Conservation (phyloP, 1,139 yeast species). For the Saccharomyces hybrid region DNA sequence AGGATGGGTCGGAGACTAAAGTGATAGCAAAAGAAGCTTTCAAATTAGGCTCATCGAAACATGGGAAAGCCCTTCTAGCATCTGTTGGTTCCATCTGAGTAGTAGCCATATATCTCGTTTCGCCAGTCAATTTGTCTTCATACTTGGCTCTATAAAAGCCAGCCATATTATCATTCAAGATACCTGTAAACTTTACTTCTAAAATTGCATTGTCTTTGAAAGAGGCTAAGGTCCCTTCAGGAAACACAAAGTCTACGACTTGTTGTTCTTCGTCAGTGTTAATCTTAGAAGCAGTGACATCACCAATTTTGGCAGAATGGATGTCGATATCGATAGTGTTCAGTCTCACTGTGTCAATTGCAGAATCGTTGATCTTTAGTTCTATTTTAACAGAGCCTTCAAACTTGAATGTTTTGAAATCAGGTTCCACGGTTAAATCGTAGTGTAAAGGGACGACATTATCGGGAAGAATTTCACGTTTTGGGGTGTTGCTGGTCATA, state of each 20-base stretch:
- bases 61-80: constrained; percentile 80
- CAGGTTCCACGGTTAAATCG: constrained; percentile 64
- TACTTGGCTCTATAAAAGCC: constrained; percentile 79
- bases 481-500: constrained; percentile 1
- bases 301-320: constrained; percentile 43
- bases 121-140: constrained; percentile 50
- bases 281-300: constrained; percentile 28
- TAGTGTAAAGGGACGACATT: constrained; percentile 70
- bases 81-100: constrained; percentile 86
- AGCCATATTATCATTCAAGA: constrained; percentile 67
- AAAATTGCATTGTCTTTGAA: constrained; percentile 37
- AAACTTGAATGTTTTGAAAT: constrained; percentile 62
- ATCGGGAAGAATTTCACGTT: constrained; percentile 62
- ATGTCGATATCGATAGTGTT: constrained; percentile 62
- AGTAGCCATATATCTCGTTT: constrained; percentile 58
- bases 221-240: constrained; percentile 37
- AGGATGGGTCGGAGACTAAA: constrained; percentile 46
- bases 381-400: constrained; percentile 60
- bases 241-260: constrained; percentile 55
- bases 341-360: constrained; percentile 32
- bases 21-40: constrained; percentile 67
- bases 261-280: constrained; percentile 49
- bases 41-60: constrained; percentile 71
- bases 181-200: constrained; percentile 57
- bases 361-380: constrained; percentile 48